phyloP scores from a whole-genome alignment of 2,329 filamentous ascomycete species.

The Cercospora sp. region DNA sequence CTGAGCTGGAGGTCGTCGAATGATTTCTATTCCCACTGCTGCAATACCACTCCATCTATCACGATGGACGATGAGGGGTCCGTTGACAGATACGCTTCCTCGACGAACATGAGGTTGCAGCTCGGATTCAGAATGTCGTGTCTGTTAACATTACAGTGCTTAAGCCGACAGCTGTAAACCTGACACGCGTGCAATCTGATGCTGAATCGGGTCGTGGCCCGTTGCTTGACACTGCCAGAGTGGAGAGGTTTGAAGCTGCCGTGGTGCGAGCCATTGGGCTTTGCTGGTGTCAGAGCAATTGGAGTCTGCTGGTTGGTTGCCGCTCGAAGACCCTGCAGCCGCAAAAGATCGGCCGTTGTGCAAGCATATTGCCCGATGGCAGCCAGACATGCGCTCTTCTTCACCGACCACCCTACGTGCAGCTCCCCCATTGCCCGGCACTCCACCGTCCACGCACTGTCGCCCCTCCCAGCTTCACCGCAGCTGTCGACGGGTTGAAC shows the following conservation, averaged over 20 bases:
- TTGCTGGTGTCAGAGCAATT: not conserved
- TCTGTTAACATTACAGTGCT: not conserved
- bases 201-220: not conserved
- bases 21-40: not conserved
- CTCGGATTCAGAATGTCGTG: not conserved
- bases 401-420: constrained; percentile 2
- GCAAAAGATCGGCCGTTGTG: not conserved
- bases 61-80: not conserved
- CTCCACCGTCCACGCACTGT: not conserved
- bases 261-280: not conserved
- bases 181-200: not conserved
- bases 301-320: not conserved
- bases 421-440: not conserved
- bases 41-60: not conserved
- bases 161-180: not conserved
- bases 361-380: not conserved
- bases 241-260: not conserved
- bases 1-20: not conserved
- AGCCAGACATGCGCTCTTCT: not conserved
- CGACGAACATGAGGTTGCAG: not conserved
- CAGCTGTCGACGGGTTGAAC: not conserved
- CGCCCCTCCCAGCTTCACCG: not conserved
- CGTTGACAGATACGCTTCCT: not conserved
- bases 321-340: constrained; percentile 1
- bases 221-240: not conserved